Conservation (phyloP, 805 yeast species). For the Aciculoconidium aculeatum region DNA sequence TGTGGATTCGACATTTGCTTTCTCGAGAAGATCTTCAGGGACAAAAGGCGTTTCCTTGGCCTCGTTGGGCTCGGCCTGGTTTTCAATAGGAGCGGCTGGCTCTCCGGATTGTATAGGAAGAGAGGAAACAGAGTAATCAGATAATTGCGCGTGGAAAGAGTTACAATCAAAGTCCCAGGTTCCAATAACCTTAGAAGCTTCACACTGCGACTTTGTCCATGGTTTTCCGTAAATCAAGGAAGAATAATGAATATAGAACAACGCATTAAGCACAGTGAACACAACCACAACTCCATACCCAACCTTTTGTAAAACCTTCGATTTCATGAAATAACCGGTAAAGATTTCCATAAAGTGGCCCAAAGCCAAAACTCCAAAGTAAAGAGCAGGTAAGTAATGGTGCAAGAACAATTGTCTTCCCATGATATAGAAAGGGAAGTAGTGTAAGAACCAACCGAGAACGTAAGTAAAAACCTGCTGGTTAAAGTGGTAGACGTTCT, state of each 20-base stretch:
- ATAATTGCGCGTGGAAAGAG: constrained; percentile 36
- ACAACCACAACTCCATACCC: constrained; percentile 41
- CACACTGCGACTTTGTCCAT: constrained; percentile 74
- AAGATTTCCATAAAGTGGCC: constrained; percentile 61
- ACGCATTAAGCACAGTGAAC: constrained; percentile 45
- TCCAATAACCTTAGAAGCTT: constrained; percentile 47
- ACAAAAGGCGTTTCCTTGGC: constrained; percentile 20
- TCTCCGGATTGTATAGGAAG: too few species aligned
- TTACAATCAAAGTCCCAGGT: constrained; percentile 91
- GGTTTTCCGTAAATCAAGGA: constrained; percentile 73
- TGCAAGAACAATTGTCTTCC: constrained; percentile 89
- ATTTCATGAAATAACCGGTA: constrained; percentile 35
- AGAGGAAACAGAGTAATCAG: constrained; percentile 18
- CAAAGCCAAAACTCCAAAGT: constrained; percentile 74
- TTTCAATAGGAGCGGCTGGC: constrained; percentile 9
- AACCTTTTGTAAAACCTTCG: constrained; percentile 35
- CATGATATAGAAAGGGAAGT: constrained; percentile 77
- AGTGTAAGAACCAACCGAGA: constrained; percentile 69
- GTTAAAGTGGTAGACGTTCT: constrained; percentile 59
- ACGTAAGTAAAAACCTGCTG: constrained; percentile 56
- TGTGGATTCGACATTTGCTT: constrained; percentile 1
- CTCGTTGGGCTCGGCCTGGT: constrained; percentile 14
- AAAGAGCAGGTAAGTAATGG: constrained; percentile 89
- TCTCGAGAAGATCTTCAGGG: constrained; percentile 3
- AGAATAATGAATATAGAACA: constrained; percentile 55